Evolutionary conservation across 495 filamentous ascomycete genomes (phyloP), one percentile per base, ranked within the genome.

Genomic region (Astrothelium macrocarpum): DNA sequence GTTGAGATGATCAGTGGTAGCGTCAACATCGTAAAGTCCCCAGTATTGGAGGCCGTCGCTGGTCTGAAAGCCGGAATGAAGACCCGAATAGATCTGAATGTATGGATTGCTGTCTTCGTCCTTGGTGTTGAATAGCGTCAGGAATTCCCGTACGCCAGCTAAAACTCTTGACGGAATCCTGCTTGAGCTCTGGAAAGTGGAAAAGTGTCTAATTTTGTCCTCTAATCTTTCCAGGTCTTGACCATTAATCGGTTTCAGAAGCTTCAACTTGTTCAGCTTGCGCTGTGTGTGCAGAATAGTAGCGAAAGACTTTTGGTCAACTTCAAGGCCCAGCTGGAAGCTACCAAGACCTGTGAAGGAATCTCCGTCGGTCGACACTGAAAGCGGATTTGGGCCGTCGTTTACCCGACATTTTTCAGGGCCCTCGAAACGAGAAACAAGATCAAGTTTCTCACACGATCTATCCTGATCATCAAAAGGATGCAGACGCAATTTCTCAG

Each of bases 41-140:
- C 82, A 85, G 65, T 84, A 84, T 34, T 82, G 79, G 25, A 68
- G 64, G 18, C 79, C 77, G 2, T 73, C 64, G 18, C 71, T 75
- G 18, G 77, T 79, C 56, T 78, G 79, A 46, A 85, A 79, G 10
- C 82, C 83, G 46, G 81, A 84, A 63, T 85, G 79, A 20, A 85
- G 69, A 0, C 80, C 79, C 32, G 77, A 73, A 66, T 77, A 74
- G 0, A 83, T 71, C 32, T 67, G 73, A 28, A 74, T 12, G 23
- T 18, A 60, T 14, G 18, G n/a, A 59, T 59, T 59, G 12, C 25
- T 49, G 29, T 68, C 60, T 31, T 20, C 28, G 53, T 75, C 71
- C 7, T 45, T 56, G 5, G 23, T 46, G 53, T 16, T 39, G n/a
- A 70, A 49, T 2, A 69, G 58, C 5, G 64, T 68, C 11, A 61